phyloP scores from a whole-genome alignment of 495 filamentous ascomycete species.

The Podospora anserina region DNA sequence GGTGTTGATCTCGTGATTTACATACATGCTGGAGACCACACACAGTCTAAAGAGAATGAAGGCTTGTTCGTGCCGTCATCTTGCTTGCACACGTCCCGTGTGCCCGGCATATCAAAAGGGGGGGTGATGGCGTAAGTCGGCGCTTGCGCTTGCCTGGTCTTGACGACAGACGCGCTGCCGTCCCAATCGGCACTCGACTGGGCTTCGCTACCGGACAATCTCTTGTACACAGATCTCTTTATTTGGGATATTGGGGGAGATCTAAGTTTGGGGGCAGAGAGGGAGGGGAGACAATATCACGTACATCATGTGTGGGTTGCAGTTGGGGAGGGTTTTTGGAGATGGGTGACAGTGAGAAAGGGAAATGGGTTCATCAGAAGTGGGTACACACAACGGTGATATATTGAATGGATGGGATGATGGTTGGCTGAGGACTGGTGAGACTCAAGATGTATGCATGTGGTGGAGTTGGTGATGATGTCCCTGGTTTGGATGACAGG shows the following conservation, averaged over 20 bases:
- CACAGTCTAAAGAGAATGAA: background rate
- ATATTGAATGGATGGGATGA: background rate
- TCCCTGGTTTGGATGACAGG: background rate
- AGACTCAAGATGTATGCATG: background rate
- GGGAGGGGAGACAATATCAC: conserved; percentile 1
- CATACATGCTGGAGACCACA: background rate
- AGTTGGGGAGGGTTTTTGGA: background rate
- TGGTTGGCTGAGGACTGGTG: background rate
- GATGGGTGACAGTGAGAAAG: background rate
- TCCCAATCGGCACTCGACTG: background rate
- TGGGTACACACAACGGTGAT: conserved; percentile 1
- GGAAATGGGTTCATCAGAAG: background rate
- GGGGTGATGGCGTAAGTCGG: background rate
- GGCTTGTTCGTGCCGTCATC: background rate
- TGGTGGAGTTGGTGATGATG: conserved; percentile 3
- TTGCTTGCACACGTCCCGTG: background rate
- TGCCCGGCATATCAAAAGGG: background rate
- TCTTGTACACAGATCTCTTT: background rate
- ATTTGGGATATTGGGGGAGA: background rate
- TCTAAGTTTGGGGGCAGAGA: background rate
- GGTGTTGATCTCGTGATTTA: background rate
- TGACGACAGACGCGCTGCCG: background rate
- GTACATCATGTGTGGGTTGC: background rate
- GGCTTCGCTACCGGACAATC: background rate
- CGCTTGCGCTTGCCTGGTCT: background rate